phyloP scores from a whole-genome alignment of 2,329 filamentous ascomycete genomes.

The Zymoseptoria tritici region DNA sequence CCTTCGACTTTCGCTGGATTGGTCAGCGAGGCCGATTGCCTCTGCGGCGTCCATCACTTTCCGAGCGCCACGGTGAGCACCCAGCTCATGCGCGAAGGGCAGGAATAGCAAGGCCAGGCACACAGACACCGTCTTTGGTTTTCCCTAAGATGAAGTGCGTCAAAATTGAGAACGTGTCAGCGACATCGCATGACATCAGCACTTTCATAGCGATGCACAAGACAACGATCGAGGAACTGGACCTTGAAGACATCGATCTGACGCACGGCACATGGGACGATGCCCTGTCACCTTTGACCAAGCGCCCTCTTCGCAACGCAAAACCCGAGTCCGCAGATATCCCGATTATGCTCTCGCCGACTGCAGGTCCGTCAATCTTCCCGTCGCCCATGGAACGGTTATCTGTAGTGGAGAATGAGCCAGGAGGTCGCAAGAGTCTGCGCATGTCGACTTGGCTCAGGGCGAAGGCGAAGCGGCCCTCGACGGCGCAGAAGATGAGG shows the following conservation, averaged over 20 bases:
- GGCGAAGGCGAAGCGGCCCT: conserved; percentile 8
- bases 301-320: background rate
- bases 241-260: conserved; percentile 69
- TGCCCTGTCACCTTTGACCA: conserved; percentile 63
- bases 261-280: conserved; percentile 72
- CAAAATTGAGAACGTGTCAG: conserved; percentile 62
- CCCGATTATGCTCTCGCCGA: conserved; percentile 29
- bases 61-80: conserved; percentile 5
- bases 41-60: conserved; percentile 31
- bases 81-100: conserved; percentile 6
- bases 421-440: conserved; percentile 12
- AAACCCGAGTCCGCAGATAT: conserved; percentile 21
- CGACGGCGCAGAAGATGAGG: conserved; percentile 12
- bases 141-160: conserved; percentile 64
- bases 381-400: conserved; percentile 16
- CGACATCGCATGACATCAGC: conserved; percentile 64
- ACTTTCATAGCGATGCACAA: conserved; percentile 61
- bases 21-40: conserved; percentile 67
- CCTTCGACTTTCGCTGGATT: conserved; percentile 70
- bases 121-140: conserved; percentile 40
- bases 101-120: background rate
- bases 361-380: conserved; percentile 6
- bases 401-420: conserved; percentile 8
- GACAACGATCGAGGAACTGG: conserved; percentile 63
- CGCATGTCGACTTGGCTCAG: conserved; percentile 19